Evolutionary conservation across 257 asterid species (phyloP).

Genomic region (Marsdenia floribunda): DNA sequence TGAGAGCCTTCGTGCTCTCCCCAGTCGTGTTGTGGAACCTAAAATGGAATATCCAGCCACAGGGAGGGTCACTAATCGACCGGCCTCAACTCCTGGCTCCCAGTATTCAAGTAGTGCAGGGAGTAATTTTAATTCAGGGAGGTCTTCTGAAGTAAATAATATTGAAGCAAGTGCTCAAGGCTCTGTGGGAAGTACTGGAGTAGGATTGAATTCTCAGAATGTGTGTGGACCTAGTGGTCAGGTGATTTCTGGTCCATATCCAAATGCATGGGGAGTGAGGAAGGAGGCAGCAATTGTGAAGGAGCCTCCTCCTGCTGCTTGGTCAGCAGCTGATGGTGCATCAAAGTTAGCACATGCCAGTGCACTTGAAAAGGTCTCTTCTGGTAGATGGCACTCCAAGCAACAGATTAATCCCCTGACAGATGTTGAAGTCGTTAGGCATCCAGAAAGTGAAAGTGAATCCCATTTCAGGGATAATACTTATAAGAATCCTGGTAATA

Average conservation of each 20-base stretch:
- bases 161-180: conserved; percentile 36
- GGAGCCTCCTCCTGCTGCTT: conserved; percentile 52
- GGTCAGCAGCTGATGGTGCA: conserved; percentile 75
- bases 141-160: conserved; percentile 45
- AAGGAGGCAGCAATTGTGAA: conserved; percentile 49
- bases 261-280: conserved; percentile 84
- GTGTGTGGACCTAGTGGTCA: conserved; percentile 44
- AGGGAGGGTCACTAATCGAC: conserved; percentile 38
- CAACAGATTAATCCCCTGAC: conserved; percentile 39
- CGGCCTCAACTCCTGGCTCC: conserved; percentile 39
- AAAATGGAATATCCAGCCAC: conserved; percentile 42
- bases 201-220: conserved; percentile 38
- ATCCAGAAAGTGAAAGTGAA: conserved; percentile 34
- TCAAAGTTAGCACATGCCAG: conserved; percentile 83
- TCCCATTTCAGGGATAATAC: conserved; percentile 24
- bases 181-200: conserved; percentile 33
- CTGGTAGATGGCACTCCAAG: conserved; percentile 89
- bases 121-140: conserved; percentile 46
- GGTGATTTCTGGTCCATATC: conserved; percentile 43
- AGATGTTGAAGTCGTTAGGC: conserved; percentile 44
- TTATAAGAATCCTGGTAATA: conserved; percentile 28
- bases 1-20: conserved; percentile 46
- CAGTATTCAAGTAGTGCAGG: conserved; percentile 41
- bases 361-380: conserved; percentile 86
- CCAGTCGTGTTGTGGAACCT: conserved; percentile 39